These are phyloP conservation scores for Neotropicomus parvogracilis DNA, from an alignment of 1,284 basidiomycete species.

Conservation along the genomic window DNA sequence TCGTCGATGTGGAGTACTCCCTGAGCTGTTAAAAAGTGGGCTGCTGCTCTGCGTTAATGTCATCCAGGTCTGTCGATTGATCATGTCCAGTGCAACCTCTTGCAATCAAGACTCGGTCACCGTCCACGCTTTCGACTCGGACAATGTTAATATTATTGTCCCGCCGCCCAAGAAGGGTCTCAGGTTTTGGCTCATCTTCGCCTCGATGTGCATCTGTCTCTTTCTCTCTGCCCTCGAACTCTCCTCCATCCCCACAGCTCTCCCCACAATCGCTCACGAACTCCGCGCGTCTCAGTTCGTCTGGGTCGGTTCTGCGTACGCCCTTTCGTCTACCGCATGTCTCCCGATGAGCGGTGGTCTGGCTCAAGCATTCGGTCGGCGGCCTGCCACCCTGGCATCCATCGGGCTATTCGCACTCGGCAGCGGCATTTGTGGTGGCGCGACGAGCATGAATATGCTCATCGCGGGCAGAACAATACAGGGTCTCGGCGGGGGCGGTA, in stretches of 20 bases:
- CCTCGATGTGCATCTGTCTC: conserved; percentile 9
- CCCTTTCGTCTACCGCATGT: conserved; percentile 37
- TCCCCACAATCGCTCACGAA: conserved; percentile 9
- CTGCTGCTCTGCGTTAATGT: background rate
- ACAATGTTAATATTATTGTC: conserved; percentile 4
- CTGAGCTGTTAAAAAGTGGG: conserved; percentile 6
- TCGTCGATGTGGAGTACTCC: conserved; percentile 1
- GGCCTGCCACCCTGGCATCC: conserved; percentile 39
- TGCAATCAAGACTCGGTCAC: conserved; percentile 3
- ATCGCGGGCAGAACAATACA: conserved; percentile 7
- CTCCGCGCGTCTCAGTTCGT: conserved; percentile 24
- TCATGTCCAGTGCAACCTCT: conserved; percentile 3
- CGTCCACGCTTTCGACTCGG: background rate
- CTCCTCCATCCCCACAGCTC: conserved; percentile 8
- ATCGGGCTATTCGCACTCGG: conserved; percentile 37
- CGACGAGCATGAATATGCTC: conserved; percentile 4
- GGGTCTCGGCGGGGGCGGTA: conserved; percentile 8
- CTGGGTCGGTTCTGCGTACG: conserved; percentile 37
- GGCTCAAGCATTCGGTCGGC: conserved; percentile 39
- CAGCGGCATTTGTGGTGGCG: conserved; percentile 6
- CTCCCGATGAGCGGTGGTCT: conserved; percentile 24
- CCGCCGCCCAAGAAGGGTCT: background rate
- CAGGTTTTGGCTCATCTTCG: conserved; percentile 9
- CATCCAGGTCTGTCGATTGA: no score
- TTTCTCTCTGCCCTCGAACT: conserved; percentile 12